These are phyloP conservation scores for Aplosporella prunicola DNA, from an alignment of 2,329 filamentous ascomycete species.

Conservation along the genomic window DNA sequence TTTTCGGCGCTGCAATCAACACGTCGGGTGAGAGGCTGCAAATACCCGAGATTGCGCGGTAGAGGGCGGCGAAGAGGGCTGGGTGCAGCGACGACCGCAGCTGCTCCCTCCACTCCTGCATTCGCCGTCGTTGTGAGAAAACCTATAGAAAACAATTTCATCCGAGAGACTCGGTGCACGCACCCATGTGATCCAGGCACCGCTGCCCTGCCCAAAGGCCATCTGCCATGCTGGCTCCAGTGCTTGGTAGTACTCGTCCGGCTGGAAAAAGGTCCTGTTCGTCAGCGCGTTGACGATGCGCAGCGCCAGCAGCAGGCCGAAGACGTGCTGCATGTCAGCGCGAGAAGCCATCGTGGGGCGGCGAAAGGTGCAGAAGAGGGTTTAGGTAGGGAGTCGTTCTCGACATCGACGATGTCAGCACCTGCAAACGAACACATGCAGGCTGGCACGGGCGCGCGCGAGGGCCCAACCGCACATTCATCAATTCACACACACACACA, in stretches of 20 bases:
- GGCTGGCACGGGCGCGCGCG: too few species aligned
- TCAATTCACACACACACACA: too few species aligned
- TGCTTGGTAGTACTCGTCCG: conserved; percentile 94
- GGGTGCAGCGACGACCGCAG: conserved; percentile 88
- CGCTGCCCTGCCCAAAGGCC: conserved; percentile 66
- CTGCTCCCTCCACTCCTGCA: conserved; percentile 82
- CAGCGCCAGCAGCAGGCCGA: conserved; percentile 47
- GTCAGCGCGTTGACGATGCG: conserved; percentile 72
- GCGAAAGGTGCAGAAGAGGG: neutral
- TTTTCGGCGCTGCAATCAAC: conserved; percentile 62
- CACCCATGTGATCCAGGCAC: conserved; percentile 96
- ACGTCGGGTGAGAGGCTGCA: conserved; percentile 54
- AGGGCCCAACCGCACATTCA: too few species aligned
- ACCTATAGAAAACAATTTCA: too few species aligned
- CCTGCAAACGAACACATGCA: too few species aligned
- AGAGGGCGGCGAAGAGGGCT: conserved; percentile 69
- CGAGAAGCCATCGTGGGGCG: conserved; percentile 3
- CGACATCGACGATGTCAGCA: too few species aligned
- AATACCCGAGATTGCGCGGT: conserved; percentile 49
- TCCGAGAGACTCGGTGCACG: too few species aligned
- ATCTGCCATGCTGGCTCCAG: conserved; percentile 90
- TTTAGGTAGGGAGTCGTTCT: too few species aligned
- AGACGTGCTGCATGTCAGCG: conserved; percentile 13
- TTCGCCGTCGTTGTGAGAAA: too few species aligned
- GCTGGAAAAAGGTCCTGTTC: conserved; percentile 88